Base-by-base conservation (phyloP, 768 basidiomycete genomes). In the Tylopilus vinaceipallidus region DNA sequence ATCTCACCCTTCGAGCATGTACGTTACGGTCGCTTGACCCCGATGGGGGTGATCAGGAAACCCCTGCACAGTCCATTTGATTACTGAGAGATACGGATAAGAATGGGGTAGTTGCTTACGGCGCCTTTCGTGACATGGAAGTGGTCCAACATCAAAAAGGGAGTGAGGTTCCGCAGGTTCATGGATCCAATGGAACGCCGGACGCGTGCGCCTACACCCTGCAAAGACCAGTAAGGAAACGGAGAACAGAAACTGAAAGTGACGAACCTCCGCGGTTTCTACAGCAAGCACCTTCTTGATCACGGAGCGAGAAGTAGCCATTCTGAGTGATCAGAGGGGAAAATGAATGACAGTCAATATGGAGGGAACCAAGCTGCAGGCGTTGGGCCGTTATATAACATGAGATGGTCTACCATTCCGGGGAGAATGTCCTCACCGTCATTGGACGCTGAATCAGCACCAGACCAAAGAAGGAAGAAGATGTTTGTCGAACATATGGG, bases 41-140 rank as follows among this genome's bases (percentile, higher is more conserved):
- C 92, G 79, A 66, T 95, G 94, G 3, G 94, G 92, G 64, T 95
- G 94, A 64, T 97, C 95, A 12, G 91, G 90, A 61, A 95, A 93
- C 3, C 90, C 88, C 85, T 87, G 49, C 17, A n/a, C 33, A 42
- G 22, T 13, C 9, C 24, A 16, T 16, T 9, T 17, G 37, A 24
- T 45, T 8, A 27, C 12, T 16, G 22, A 3, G 30, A 2, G 35
- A 22, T 23, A 29, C 12, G 30, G 27, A 32, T 20, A 8, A 30
- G n/a, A 20, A 11, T 30, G 12, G 16, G 45, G 17, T 27, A 10
- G 39, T 35, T 20, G 69, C 83, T 49, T 60, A 88, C 88, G 8
- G 85, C 85, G 41, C 88, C 88, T 61, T 80, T 67, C 1, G 72
- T 68, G 47, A 88, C 77, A 59, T 84, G 81, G 62, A 91, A 91